These are phyloP conservation scores for Saccharomyces pastorianus DNA, from an alignment of 1,139 yeast species.

Conservation along the genomic window DNA sequence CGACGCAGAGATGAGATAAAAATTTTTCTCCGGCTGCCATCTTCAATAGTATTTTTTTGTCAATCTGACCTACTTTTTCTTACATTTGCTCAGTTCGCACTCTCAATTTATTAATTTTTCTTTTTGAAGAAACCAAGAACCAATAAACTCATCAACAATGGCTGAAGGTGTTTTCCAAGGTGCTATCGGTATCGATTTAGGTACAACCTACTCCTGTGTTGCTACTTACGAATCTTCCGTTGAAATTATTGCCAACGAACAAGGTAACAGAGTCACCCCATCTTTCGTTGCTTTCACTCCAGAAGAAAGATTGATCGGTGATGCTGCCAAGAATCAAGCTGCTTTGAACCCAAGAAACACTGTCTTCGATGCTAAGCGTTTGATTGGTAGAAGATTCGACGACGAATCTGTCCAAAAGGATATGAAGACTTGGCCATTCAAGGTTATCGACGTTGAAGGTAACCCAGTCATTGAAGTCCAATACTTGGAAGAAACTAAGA, in stretches of 20 bases:
- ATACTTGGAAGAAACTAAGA: conserved; percentile 59
- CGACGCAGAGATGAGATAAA: conserved; percentile 1
- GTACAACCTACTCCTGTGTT: conserved; percentile 89
- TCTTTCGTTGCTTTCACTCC: conserved; percentile 83
- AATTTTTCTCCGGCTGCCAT: background rate
- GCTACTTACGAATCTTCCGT: conserved; percentile 89
- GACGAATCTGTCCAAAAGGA: conserved; percentile 78
- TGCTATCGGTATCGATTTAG: conserved; percentile 98
- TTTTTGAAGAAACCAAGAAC: background rate
- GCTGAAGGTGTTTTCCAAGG: conserved; percentile 99
- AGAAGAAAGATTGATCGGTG: conserved; percentile 87
- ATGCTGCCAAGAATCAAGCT: conserved; percentile 91
- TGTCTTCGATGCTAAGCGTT: conserved; percentile 78
- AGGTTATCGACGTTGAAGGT: conserved; percentile 58
- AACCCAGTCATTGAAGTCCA: conserved; percentile 77
- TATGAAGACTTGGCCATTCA: conserved; percentile 75
- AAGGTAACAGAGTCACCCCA: conserved; percentile 93
- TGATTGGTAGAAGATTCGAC: conserved; percentile 72
- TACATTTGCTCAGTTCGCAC: background rate
- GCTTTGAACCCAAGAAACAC: conserved; percentile 77
- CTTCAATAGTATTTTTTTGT: background rate
- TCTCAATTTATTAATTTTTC: background rate
- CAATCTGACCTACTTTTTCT: background rate
- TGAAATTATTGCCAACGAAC: conserved; percentile 89
- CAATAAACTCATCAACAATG: conserved; percentile 38